Evolutionary conservation across 1,139 yeast species (phyloP).

Genomic region (Ogataea hybrid): DNA sequence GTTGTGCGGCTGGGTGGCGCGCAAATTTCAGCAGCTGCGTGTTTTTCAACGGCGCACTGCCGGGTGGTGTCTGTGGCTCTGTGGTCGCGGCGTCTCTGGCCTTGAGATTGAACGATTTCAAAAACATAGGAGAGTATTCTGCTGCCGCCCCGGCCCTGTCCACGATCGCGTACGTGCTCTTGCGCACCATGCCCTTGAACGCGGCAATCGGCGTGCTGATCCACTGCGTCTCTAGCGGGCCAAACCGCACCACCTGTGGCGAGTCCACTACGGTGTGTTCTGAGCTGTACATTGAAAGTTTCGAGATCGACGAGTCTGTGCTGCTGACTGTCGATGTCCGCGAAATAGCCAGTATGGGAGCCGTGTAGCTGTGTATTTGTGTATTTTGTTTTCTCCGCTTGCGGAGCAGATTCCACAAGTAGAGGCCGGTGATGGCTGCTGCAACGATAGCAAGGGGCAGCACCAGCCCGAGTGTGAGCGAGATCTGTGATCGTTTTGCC

Average conservation of each 20-base stretch:
- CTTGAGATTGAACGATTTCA: slow-evolving; percentile 5
- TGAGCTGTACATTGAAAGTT: neutral
- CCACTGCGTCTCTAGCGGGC: slow-evolving; percentile 6
- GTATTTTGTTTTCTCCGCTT: neutral
- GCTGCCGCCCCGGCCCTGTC: neutral
- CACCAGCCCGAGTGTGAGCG: slow-evolving; percentile 14
- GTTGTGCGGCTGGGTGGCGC: slow-evolving; percentile 1
- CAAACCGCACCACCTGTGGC: slow-evolving; percentile 3
- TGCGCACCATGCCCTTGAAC: slow-evolving; percentile 2
- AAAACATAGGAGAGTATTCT: slow-evolving; percentile 1
- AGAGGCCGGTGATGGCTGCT: slow-evolving; percentile 1
- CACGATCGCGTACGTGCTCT: slow-evolving; percentile 1
- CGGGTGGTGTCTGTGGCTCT: neutral
- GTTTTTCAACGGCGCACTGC: neutral
- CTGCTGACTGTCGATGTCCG: neutral
- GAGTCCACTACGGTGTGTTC: neutral
- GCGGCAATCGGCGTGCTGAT: slow-evolving; percentile 3
- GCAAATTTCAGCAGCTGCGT: slow-evolving; percentile 1
- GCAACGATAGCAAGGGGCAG: slow-evolving; percentile 14
- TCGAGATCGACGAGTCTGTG: neutral
- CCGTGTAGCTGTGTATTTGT: neutral
- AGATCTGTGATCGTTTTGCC: neutral
- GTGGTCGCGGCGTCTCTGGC: neutral
- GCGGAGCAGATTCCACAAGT: slow-evolving; percentile 8
- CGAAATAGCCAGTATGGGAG: neutral